Percentiles rank a stretch among this genome's conserved stretches.
These are phyloP conservation scores for Tagetes patula DNA, from an alignment of 129 eudicot genomes.

Conservation along the genomic window DNA sequence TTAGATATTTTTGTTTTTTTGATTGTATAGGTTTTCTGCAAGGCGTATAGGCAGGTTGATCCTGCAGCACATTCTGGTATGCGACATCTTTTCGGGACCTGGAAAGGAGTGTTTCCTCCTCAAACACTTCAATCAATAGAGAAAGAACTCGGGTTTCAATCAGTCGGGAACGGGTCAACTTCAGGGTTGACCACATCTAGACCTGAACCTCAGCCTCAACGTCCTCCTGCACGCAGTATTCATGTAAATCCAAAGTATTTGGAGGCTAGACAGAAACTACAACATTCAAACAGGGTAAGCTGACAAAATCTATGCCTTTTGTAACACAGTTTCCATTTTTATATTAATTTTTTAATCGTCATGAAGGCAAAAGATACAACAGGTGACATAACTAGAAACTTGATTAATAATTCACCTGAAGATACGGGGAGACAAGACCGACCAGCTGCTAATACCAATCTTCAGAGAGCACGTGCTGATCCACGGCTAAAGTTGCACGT, in stretches of 20 bases:
- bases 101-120: conserved; percentile 93
- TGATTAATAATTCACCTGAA: conserved; percentile 44
- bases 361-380: conserved; percentile 59
- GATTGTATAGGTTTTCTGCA: conserved; percentile 75
- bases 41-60: conserved; percentile 89
- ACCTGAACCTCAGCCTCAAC: conserved; percentile 64
- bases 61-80: conserved; percentile 67
- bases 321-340: background rate
- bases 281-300: conserved; percentile 65
- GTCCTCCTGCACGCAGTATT: conserved; percentile 83
- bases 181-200: conserved; percentile 57
- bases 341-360: conserved; percentile 13
- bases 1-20: background rate
- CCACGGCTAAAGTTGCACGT: conserved; percentile 52
- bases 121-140: conserved; percentile 83
- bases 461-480: conserved; percentile 55
- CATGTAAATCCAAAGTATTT: conserved; percentile 94
- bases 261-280: conserved; percentile 83
- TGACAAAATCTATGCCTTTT: background rate
- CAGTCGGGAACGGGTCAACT: conserved; percentile 63
- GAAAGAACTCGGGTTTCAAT: conserved; percentile 74
- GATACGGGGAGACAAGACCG: conserved; percentile 50
- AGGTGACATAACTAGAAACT: conserved; percentile 34
- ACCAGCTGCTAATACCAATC: conserved; percentile 26
- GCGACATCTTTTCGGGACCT: conserved; percentile 98